Evolutionary conservation across 164 flowering plant species (phyloP), one percentile per base, ranked within the genome.

Genomic region (Vitis rotundifolia): DNA sequence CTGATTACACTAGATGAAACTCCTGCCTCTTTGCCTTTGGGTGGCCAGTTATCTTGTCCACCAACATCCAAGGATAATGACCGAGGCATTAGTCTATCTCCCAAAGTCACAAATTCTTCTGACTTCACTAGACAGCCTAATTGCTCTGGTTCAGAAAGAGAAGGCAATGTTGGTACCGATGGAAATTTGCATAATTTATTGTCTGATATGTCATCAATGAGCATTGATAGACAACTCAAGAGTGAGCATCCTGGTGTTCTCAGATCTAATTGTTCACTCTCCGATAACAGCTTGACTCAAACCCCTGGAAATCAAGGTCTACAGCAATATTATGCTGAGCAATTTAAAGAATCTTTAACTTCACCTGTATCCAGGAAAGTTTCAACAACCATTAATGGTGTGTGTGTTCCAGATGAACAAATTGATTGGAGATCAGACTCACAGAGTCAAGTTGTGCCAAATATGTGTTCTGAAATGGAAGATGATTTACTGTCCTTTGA

Each of bases 401-500:
- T 63, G 0, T 18, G 6, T 75, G 73, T 29, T 68, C 9, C 73
- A 12, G 67, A 49, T 55, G 80, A 71, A 16, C 66, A 64, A 2
- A 56, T 49, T 67, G 80, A 80, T 54, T 70, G 66, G 73, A 71
- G 74, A 67, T 55, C 68, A 54, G 74, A 61, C 71, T 26, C 61
- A 3, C 78, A 64, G 58, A n/a, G 64, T 19, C 69, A 70, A 37
- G 78, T 5, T 19, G 51, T 31, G 8, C 63, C 70, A 59, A 69
- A 53, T 66, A 37, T 69, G 2, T 63, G 47, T 49, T 49, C 73
- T 67, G 84, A 83, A 56, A 66, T 63, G 4, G 87, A 87, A 71
- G 88, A 85, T 47, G 88, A 84, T 80, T 48, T 83, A 59, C 19
- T 71, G 59, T 74, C 82, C 31, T 83, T 87, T 74, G 77, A 83